Evolutionary conservation across 1,284 basidiomycete species (phyloP), one percentile per base, ranked within the genome.

Genomic region (Gymnopus androsaceus): DNA sequence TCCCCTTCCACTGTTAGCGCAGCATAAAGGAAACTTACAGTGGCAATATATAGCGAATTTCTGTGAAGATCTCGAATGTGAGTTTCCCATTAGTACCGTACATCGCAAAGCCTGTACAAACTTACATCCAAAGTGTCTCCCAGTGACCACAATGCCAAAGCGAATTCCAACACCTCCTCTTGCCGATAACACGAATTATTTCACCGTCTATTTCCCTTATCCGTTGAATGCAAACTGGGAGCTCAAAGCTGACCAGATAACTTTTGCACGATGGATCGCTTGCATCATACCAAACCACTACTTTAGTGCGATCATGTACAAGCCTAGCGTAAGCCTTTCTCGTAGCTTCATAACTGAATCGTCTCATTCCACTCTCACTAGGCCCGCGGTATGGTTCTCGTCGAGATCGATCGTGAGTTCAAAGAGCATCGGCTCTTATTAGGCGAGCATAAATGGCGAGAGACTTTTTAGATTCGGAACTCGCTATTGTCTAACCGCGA

Each of bases 361-460:
- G 7, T 11, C 28, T 6, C 8, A 37, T 25, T 19, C 49, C 11
- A 28, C 25, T 37, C n/a, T 17, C 38, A 36, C 25, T 33, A 88
- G 86, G 77, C 85, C 1, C 77, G 80, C n/a, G 83, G 79, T 38
- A 85, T 83, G 74, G 78, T 89, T 33, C 73, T 90, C 31, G 73
- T 89, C 44, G 85, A 88, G 57, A 68, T 89, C 51, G 69, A 70
- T 23, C 76, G 78, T 51, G 59, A 59, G 5, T 75, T 67, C 38
- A 59, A 56, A 7, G 60, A 66, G 0, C 75, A 68, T 46, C 50
- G 63, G 1, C 53, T 75, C 37, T 64, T 90, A 3, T 74, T 90
- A 8, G 88, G 88, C 37, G 80, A 80, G 61, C 88, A 90, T 62
- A 72, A 74, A 28, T 90, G 88, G 87, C 58, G 21, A 9, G 23